Base-by-base conservation (phyloP, 345 rosid genomes). In the Bretschneidera sinensis region DNA sequence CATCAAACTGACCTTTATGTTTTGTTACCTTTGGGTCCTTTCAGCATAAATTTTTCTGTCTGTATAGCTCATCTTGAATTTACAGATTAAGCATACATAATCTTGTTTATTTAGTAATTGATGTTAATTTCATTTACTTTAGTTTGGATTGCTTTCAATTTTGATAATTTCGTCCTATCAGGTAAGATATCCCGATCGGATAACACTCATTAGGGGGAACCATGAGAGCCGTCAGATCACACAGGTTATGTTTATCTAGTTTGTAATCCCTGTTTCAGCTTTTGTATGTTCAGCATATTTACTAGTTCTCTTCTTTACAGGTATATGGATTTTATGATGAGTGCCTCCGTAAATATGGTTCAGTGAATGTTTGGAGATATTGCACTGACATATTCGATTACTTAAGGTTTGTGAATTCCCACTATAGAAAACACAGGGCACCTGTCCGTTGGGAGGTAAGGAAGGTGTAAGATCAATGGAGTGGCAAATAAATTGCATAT, bases 151-250 rank as follows among this genome's bases (percentile, higher is more conserved):
- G 33, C n/a, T n/a, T 49, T 43, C 48, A 48, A 55, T 65, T n/a
- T n/a, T 71, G 48, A 68, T 57, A 56, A 57, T 68, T 71, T 63
- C 33, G 67, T 57, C 15, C 73, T 43, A 64, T 67, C 76, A 95
- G 99, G 97, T 95, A 72, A 81, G 99, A 70, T 91, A 91, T 78
- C 99, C 94, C 20, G 97, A 95, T 74, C 79, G 96, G 58, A 88
- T 95, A 73, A 91, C 99, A 59, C 94, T 95, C 58, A 85, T 91
- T 61, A 76, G 97, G 78, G 98, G 96, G 34, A 95, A 91, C 82
- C 97, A 94, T 67, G 97, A 94, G 76, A 88, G 97, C 73, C 94
- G 95, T 57, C 96, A 95, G 76, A 95, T 95, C 71, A 95, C 99
- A 19, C 96, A 95, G 97, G 99, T 94, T 55, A 60, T 47, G 23